Evolutionary conservation across 2,329 filamentous ascomycete species (phyloP).

Genomic region (Beauveria asiatica): DNA sequence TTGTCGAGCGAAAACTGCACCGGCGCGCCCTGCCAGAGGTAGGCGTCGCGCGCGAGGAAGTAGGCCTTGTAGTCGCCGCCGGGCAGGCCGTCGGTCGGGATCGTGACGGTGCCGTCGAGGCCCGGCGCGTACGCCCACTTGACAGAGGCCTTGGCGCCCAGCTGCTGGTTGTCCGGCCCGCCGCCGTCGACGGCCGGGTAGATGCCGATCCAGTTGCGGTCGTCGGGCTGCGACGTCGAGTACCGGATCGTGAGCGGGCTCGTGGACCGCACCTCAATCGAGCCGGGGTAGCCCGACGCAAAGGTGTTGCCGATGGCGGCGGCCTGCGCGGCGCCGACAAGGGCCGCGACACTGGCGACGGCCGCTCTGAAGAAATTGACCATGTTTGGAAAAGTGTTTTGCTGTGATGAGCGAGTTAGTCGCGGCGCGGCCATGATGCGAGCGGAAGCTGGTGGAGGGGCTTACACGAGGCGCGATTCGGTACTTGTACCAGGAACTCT

Average conservation of each 20-base stretch:
- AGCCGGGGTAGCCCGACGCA: neutral
- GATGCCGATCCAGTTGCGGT: slow-evolving; percentile 11
- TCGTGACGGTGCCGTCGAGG: neutral
- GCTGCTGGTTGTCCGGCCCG: slow-evolving; percentile 6
- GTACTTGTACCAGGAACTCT: neutral
- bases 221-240: slow-evolving; percentile 9
- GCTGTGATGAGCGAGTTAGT: neutral
- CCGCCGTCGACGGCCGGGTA: slow-evolving; percentile 3
- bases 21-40: slow-evolving; percentile 5
- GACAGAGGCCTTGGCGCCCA: neutral
- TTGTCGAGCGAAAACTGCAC: neutral
- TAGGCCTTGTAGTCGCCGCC: slow-evolving; percentile 9
- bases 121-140: slow-evolving; percentile 3
- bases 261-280: neutral
- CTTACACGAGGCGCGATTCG: neutral
- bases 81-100: slow-evolving; percentile 3
- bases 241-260: slow-evolving; percentile 8
- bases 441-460: neutral
- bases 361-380: slow-evolving; percentile 6
- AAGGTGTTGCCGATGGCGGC: slow-evolving; percentile 5
- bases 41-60: slow-evolving; percentile 5
- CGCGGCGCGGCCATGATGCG: neutral
- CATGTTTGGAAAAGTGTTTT: neutral
- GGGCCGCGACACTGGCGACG: neutral
- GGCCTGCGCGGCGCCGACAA: neutral